Percentiles rank a stretch among this genome's conserved stretches.
These are phyloP conservation scores for Mycosphaerella sp. DNA, from an alignment of 2,329 filamentous ascomycete species.

Conservation along the genomic window DNA sequence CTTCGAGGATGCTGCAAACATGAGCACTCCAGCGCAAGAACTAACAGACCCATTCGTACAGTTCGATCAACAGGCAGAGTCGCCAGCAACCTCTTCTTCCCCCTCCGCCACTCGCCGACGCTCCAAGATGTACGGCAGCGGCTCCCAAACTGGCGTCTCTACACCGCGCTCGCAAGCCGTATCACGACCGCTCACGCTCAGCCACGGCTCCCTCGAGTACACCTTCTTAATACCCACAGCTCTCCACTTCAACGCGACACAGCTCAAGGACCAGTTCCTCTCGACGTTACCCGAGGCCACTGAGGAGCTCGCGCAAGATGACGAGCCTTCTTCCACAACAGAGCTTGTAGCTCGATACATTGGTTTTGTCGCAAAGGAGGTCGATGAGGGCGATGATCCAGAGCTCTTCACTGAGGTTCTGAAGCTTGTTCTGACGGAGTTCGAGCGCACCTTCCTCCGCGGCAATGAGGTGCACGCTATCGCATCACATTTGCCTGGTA, in stretches of 20 bases:
- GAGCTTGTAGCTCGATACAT: constrained; percentile 93
- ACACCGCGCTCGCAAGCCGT: constrained; percentile 91
- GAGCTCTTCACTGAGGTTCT: constrained; percentile 89
- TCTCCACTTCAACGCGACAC: constrained; percentile 91
- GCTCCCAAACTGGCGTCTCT: constrained; percentile 80
- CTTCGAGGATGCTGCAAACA: constrained; percentile 7
- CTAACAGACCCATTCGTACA: constrained; percentile 20
- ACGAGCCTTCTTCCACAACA: constrained; percentile 92
- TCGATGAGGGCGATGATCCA: constrained; percentile 88
- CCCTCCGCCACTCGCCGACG: constrained; percentile 9
- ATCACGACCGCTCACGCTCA: constrained; percentile 80
- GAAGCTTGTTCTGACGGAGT: constrained; percentile 88
- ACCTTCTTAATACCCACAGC: constrained; percentile 92
- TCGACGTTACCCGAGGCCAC: constrained; percentile 81
- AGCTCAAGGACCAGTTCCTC: constrained; percentile 86
- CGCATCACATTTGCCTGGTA: constrained; percentile 77
- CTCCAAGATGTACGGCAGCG: constrained; percentile 25
- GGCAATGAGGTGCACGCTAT: constrained; percentile 96
- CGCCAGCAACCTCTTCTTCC: constrained; percentile 13
- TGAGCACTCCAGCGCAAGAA: constrained; percentile 22
- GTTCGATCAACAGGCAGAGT: constrained; percentile 15
- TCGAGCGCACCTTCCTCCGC: constrained; percentile 87
- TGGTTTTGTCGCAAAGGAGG: constrained; percentile 79
- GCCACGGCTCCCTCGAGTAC: constrained; percentile 92
- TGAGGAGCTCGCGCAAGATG: constrained; percentile 95